Percentiles rank a stretch among this genome's conserved stretches.
These are phyloP conservation scores for Colletotrichum eremochloae DNA, from an alignment of 2,329 filamentous ascomycete species.

Conservation along the genomic window DNA sequence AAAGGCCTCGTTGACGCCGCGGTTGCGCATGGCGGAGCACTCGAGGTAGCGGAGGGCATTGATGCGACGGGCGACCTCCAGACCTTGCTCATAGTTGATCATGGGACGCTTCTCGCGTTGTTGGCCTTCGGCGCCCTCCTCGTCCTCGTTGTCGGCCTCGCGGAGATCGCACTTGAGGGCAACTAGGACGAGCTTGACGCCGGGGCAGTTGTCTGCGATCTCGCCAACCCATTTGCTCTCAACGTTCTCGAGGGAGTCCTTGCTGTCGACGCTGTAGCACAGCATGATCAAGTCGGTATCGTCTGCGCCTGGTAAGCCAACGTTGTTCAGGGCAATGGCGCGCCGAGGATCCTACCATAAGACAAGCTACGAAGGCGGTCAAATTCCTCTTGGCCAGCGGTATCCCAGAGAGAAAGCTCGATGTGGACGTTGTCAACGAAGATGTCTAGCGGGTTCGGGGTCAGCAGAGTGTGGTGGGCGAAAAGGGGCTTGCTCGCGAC, in stretches of 20 bases:
- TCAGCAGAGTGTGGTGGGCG: slow-evolving; percentile 15
- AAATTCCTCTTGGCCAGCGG: slow-evolving; percentile 98
- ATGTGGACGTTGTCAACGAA: slow-evolving; percentile 98
- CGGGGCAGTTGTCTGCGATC: slow-evolving; percentile 97
- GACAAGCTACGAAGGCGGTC: slow-evolving; percentile 94
- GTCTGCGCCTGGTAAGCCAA: slow-evolving; percentile 53
- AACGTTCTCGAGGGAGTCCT: slow-evolving; percentile 97
- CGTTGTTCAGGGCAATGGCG: neutral
- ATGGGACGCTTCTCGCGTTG: slow-evolving; percentile 71
- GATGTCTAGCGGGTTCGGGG: slow-evolving; percentile 74
- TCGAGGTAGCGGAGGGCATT: slow-evolving; percentile 95
- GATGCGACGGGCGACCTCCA: slow-evolving; percentile 92
- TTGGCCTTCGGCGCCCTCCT: slow-evolving; percentile 63
- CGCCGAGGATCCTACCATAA: slow-evolving; percentile 72
- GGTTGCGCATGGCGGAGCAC: slow-evolving; percentile 98
- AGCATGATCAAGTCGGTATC: slow-evolving; percentile 99
- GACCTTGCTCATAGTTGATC: slow-evolving; percentile 91
- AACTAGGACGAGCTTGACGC: slow-evolving; percentile 93
- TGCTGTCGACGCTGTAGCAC: slow-evolving; percentile 97
- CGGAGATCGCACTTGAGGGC: slow-evolving; percentile 97
- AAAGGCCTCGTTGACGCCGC: slow-evolving; percentile 98
- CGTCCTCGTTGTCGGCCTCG: slow-evolving; percentile 80
- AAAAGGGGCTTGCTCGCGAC: neutral
- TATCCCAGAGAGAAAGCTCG: slow-evolving; percentile 98
- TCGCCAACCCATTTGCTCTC: slow-evolving; percentile 99